phyloP scores from a whole-genome alignment of 2,329 filamentous ascomycete genomes.

The Xylariaceae sp. region DNA sequence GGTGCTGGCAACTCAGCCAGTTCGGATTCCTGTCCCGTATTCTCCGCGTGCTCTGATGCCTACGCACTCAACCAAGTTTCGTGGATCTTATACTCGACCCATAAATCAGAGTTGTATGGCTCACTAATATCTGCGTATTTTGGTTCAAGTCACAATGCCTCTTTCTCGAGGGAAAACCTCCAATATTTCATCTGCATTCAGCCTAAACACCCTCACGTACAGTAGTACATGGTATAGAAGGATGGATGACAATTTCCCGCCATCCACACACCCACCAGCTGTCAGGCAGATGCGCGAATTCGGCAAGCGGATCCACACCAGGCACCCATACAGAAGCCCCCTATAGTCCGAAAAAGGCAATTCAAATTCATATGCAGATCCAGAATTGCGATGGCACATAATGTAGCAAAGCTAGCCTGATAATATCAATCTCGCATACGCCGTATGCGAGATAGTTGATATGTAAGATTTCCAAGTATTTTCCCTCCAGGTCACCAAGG shows the following conservation, averaged over 20 bases:
- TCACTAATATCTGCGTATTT: not conserved
- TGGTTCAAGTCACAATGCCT: not conserved
- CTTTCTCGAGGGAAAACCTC: not conserved
- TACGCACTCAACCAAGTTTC: conserved; percentile 19
- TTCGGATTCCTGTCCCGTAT: conserved; percentile 25
- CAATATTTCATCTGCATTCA: not conserved
- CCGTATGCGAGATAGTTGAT: not conserved
- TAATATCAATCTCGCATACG: not conserved
- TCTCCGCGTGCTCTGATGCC: conserved; percentile 24
- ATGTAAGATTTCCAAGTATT: not conserved
- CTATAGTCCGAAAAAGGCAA: not conserved
- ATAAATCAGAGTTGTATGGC: conserved; percentile 7
- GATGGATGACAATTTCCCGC: not conserved
- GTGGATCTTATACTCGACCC: conserved; percentile 14
- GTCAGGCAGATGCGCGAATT: not conserved
- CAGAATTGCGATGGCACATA: not conserved
- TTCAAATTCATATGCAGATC: not conserved
- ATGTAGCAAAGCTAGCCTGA: not conserved
- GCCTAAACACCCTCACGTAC: not conserved
- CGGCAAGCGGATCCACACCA: not conserved
- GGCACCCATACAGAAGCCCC: not conserved
- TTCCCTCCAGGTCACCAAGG: not conserved
- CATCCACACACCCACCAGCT: not conserved
- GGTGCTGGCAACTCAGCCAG: conserved; percentile 26
- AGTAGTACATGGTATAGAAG: not conserved